phyloP scores from a whole-genome alignment of 2,329 filamentous ascomycete genomes.

The Ophiocordyceps robertsii region DNA sequence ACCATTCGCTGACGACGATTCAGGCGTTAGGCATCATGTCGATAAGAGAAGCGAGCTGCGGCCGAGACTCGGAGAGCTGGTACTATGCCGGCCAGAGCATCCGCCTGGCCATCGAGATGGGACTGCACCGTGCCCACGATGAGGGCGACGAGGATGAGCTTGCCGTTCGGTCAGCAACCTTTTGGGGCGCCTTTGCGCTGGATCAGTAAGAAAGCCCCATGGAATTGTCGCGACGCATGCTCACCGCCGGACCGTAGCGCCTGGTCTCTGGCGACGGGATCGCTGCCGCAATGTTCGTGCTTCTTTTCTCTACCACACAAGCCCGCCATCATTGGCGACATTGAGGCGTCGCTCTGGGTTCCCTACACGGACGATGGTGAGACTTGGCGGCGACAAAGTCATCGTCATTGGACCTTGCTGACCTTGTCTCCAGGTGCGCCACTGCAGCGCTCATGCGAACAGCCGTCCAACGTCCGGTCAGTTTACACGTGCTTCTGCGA shows the following conservation, averaged over 20 bases:
- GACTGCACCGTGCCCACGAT: constrained; percentile 42
- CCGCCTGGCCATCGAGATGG: constrained; percentile 58
- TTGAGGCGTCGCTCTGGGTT: constrained; percentile 47
- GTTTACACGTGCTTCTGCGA: constrained; percentile 58
- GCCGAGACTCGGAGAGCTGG: constrained; percentile 60
- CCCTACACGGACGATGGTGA: constrained; percentile 45
- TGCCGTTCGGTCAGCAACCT: constrained; percentile 45
- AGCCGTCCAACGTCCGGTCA: constrained; percentile 54
- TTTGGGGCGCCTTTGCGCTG: constrained; percentile 48
- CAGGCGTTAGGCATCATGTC: constrained; percentile 68
- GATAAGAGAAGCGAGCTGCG: constrained; percentile 59
- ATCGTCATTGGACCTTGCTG: not conserved
- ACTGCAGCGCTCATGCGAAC: constrained; percentile 40
- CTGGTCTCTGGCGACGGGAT: constrained; percentile 52
- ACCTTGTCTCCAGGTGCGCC: constrained; percentile 29
- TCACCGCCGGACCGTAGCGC: constrained; percentile 28
- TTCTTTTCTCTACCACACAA: constrained; percentile 44
- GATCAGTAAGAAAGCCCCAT: constrained; percentile 40
- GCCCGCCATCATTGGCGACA: constrained; percentile 43
- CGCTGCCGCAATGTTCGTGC: constrained; percentile 45
- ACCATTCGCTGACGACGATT: constrained; percentile 54
- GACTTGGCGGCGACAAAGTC: constrained; percentile 3
- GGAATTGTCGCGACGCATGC: constrained; percentile 1
- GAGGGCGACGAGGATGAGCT: constrained; percentile 39
- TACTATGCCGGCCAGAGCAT: constrained; percentile 61